Evolutionary conservation across 2,329 filamentous ascomycete species (phyloP), one percentile per base, ranked within the genome.

Genomic region (Orbilia brochopaga): DNA sequence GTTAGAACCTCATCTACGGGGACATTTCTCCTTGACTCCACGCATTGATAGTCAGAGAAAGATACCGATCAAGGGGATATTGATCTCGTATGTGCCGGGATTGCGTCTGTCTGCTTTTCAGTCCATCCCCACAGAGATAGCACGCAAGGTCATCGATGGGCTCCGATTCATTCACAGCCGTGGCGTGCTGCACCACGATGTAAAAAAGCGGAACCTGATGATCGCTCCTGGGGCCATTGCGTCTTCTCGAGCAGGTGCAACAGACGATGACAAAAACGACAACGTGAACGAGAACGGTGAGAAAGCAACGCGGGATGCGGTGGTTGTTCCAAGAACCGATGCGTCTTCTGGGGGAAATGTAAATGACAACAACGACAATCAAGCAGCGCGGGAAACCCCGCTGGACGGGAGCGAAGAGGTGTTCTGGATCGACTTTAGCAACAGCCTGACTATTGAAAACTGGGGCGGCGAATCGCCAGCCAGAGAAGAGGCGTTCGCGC

Each of bases 381-480:
- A 10, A 46, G 32, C 17, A 2, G 58, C 58, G 6, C 52, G 42
- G 23, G 53, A 54, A 37, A 11, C 51, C 13, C 19, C 40, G 8
- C 30, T 69, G 27, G 54, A 64, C 23, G 66, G 66, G 0, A 55
- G 19, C 13, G 66, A 70, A 52, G 58, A 64, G 27, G 66, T 70
- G 1, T 37, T 59, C 17, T 70, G 66, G 66, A 70, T 70, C 21
- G 66, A 70, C 54, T 70, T 70, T 40, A 70, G 66, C 35, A 70
- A 70, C 51, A 70, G 66, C 32, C 40, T 70, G 27, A 44, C 37
- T 1, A 23, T 70, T 17, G 30, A 44, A 5, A 54, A 64, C 21
- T 27, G 11, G 5, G 59, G 58, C 11, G 42, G 42, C 0, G 53
- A 46, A 1, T 44, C 42, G 27, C 2, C 53, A 52, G 48, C 19